These are phyloP conservation scores for Podospora comata DNA, from an alignment of 495 filamentous ascomycete genomes.

Conservation along the genomic window DNA sequence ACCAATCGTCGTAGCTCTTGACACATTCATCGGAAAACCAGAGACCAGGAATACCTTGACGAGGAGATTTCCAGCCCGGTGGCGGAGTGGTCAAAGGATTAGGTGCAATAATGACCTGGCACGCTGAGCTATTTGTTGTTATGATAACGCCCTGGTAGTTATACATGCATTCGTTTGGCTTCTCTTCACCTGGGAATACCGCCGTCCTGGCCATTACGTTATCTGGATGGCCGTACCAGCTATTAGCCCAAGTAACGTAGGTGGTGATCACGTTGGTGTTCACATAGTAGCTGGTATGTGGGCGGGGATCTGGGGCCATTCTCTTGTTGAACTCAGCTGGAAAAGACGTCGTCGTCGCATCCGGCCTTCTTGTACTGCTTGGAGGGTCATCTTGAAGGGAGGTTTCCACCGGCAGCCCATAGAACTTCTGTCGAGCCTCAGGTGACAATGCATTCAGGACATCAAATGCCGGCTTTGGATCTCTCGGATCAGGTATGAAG, in stretches of 20 bases:
- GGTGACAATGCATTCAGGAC: background rate
- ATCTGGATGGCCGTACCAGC: slow-evolving; percentile 3
- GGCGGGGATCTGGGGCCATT: slow-evolving; percentile 3
- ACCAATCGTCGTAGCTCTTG: background rate
- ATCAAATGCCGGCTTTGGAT: background rate
- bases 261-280: slow-evolving; percentile 5
- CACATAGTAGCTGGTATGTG: background rate
- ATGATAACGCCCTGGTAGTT: slow-evolving; percentile 5
- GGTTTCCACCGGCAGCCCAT: background rate
- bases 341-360: background rate
- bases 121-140: slow-evolving; percentile 4
- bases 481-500: background rate
- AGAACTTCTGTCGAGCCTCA: background rate
- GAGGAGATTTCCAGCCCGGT: background rate
- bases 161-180: slow-evolving; percentile 4
- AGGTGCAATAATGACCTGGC: slow-evolving; percentile 1
- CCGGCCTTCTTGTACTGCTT: background rate
- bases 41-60: background rate
- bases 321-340: background rate
- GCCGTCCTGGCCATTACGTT: background rate
- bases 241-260: slow-evolving; percentile 1
- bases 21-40: background rate
- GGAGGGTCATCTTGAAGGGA: background rate
- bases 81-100: background rate
- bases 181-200: slow-evolving; percentile 3